Conservation (phyloP, 192 early-diverging fungal species). For the Nowakowskiella sp. region DNA sequence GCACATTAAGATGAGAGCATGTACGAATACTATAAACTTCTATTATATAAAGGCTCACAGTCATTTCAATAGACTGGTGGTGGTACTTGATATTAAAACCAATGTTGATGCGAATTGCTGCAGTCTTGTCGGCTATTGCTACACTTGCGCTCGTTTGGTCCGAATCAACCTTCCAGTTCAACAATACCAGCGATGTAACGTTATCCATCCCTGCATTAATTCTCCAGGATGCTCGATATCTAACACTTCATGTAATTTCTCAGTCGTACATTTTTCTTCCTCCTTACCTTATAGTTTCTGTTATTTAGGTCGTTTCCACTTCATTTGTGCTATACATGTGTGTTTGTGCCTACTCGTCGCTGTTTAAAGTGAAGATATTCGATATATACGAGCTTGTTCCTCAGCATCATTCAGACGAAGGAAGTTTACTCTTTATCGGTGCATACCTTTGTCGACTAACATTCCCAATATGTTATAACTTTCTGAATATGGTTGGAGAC, state of each 20-base stretch:
- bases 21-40: constrained; percentile 10
- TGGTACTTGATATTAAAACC: constrained; percentile 78
- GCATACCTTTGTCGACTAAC: constrained; percentile 75
- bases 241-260: not conserved
- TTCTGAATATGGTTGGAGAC: constrained; percentile 63
- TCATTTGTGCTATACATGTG: constrained; percentile 85
- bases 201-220: constrained; percentile 68
- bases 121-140: constrained; percentile 50
- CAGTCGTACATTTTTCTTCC: constrained; percentile 15
- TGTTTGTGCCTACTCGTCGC: constrained; percentile 79
- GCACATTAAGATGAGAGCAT: constrained; percentile 13
- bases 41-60: not conserved
- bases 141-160: constrained; percentile 84
- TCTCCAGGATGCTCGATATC: constrained; percentile 22
- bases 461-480: constrained; percentile 91
- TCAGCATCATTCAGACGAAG: constrained; percentile 89
- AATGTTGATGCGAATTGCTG: constrained; percentile 43
- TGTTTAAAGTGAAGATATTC: constrained; percentile 85
- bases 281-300: constrained; percentile 7
- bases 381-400: constrained; percentile 82
- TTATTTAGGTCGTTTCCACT: constrained; percentile 55
- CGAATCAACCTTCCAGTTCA: constrained; percentile 79
- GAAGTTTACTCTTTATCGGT: constrained; percentile 85
- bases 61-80: constrained; percentile 57
- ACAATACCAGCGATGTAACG: constrained; percentile 22